Evolutionary conservation across 176 grass and related monocot species (phyloP).

Genomic region (Melocanna baccifera): DNA sequence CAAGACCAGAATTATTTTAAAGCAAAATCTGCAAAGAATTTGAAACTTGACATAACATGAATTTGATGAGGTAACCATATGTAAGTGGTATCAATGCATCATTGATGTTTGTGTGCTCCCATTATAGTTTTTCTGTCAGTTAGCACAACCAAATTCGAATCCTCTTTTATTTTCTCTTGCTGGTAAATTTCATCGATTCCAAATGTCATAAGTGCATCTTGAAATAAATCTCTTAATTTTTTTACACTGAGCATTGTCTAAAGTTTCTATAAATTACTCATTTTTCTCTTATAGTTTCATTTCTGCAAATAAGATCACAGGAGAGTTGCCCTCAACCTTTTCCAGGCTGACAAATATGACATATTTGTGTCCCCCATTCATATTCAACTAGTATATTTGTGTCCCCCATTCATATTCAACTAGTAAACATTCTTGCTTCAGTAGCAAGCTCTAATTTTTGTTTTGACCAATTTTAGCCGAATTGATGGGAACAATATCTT

Average conservation of each 20-base stretch:
- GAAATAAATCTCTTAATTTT: constrained; percentile 6
- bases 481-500: constrained; percentile 67
- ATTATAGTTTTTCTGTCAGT: neutral
- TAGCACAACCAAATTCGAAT: neutral
- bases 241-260: neutral
- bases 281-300: constrained; percentile 76
- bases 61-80: neutral
- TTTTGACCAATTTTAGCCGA: constrained; percentile 39
- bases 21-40: neutral
- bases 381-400: constrained; percentile 49
- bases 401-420: constrained; percentile 27
- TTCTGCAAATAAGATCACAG: constrained; percentile 86
- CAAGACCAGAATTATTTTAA: neutral
- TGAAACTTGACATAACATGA: neutral
- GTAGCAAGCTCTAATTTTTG: constrained; percentile 27
- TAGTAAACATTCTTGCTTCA: constrained; percentile 17
- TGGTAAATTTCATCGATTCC: constrained; percentile 5
- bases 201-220: neutral
- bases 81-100: neutral
- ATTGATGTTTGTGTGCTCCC: neutral
- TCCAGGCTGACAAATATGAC: constrained; percentile 70
- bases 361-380: constrained; percentile 62
- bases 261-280: constrained; percentile 41
- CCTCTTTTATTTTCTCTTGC: neutral
- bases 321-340: constrained; percentile 78